Base-by-base conservation (phyloP, 768 basidiomycete genomes). In the Cyclocybe aegerita region DNA sequence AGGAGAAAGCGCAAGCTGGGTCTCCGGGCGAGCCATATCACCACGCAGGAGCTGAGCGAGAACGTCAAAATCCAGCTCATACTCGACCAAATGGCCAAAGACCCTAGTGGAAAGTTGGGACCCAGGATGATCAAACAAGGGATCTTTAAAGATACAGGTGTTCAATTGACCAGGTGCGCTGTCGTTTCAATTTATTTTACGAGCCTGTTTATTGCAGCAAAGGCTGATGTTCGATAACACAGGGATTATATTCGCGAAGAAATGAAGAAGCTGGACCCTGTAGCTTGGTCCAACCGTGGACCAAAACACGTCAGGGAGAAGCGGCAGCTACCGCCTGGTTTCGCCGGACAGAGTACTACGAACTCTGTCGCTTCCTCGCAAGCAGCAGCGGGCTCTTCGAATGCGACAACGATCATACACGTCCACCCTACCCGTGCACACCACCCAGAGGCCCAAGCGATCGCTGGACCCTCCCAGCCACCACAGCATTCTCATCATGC, bases 21-120 rank as follows among this genome's bases (percentile, higher is more conserved):
- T 9, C 50, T 71, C 4, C 49, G 52, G 14, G 70, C 57, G 3
- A 69, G 71, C 46, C 51, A 62, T 9, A 52, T 52, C 4, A 70
- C 67, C 9, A 73, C 68, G 1, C 48, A 39, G 10, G 49, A 57
- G 6, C 57, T 71, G 9, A 54, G 60, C 9, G 65, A 69, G 12
- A 51, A 44, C 1, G 58, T 58, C 3, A 73, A 70, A 48, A 49
- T 61, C 3, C 65, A 70, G 34, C 61, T 72, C 10, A 59, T 73
- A 12, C 39, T 67, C 6, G 65, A 67, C 34, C 67, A 71, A 55
- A 64, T 73, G 63, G 57, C 57, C 9, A 68, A 66, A 40, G 71
- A 72, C 43, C 62, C 65, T 1, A 55, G 48, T 17, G 61, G 65
- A 30, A 60, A 56, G 38, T 56, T 55, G 1, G 71, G 71, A 9